Base-by-base conservation (phyloP, 768 basidiomycete genomes). In the Boletus eberwhitei region DNA sequence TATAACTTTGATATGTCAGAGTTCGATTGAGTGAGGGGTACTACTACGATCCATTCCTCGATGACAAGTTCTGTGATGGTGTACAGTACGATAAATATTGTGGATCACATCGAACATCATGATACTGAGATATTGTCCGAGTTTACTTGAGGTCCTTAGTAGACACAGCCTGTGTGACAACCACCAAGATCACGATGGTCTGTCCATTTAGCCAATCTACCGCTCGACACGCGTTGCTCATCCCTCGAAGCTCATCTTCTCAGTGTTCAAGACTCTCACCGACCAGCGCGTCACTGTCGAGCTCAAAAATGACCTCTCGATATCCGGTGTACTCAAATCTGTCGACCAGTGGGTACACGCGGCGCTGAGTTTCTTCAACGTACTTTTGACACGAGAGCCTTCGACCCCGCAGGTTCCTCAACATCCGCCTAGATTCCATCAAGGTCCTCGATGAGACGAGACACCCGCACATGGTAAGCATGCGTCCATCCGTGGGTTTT, bases 181-280 rank as follows among this genome's bases (percentile, higher is more conserved):
- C 59, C 26, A 56, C 41, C 22, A 57, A 26, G 29, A 52, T 26
- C 54, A 50, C 55, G 52, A 70, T 70, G 71, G 69, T 70, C 50
- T 31, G 69, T 59, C 9, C 34, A 42, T 42, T 32, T 24, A 8
- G 16, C 39, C 40, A 31, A 47, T 35, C 21, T 9, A 14, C 16
- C 17, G 5, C 26, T 22, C 22, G 19, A 47, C 7, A 45, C 38
- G 37, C 1, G 35, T 48, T 11, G 34, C 53, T 59, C 64, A 68
- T 55, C 26, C 16, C 38, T 39, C 29, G 29, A 62, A 71, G 93
- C 87, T 96, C 63, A 95, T 93, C 61, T 93, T 92, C 77, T 98
- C 95, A 42, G 95, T 98, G 26, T 98, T 99, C 86, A 98, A 98
- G 76, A 98, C 97, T 9, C 84, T 99, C 32, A 98, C 95, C 11